Evolutionary conservation across 2,329 filamentous ascomycete species (phyloP).

Genomic region (Hymenoscyphus scutula): DNA sequence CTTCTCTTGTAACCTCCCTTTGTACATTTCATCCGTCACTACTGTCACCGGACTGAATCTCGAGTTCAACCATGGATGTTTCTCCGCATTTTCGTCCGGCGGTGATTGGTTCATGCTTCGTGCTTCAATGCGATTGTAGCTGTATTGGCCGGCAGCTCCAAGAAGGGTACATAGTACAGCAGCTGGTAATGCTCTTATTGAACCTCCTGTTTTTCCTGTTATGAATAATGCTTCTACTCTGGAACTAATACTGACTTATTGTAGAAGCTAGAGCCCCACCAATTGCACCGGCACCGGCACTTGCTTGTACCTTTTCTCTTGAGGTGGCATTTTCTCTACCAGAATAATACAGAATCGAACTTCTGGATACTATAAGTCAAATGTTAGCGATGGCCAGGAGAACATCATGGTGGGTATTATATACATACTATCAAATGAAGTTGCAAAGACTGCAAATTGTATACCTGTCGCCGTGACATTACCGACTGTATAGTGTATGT

Average conservation of each 20-base stretch:
- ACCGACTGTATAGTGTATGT: slow-evolving; percentile 61
- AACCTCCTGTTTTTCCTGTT: slow-evolving; percentile 47
- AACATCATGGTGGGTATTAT: slow-evolving; percentile 9
- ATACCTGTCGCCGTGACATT: slow-evolving; percentile 71
- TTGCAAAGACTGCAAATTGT: slow-evolving; percentile 79
- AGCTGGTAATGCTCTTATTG: slow-evolving; percentile 54
- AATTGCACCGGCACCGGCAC: slow-evolving; percentile 67
- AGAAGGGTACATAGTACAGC: slow-evolving; percentile 57
- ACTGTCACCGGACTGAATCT: slow-evolving; percentile 71
- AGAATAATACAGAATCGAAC: slow-evolving; percentile 47
- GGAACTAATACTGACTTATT: not conserved
- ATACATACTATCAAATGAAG: slow-evolving; percentile 69
- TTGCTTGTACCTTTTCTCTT: slow-evolving; percentile 63
- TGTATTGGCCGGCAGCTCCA: slow-evolving; percentile 54
- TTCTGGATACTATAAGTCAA: slow-evolving; percentile 46
- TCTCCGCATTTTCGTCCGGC: slow-evolving; percentile 26
- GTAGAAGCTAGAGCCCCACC: slow-evolving; percentile 47
- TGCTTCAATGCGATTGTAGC: slow-evolving; percentile 51
- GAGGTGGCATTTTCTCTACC: slow-evolving; percentile 45
- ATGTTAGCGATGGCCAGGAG: slow-evolving; percentile 9
- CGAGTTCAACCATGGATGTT: slow-evolving; percentile 47
- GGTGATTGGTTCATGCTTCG: slow-evolving; percentile 24
- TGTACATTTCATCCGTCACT: slow-evolving; percentile 71
- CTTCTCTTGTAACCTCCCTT: slow-evolving; percentile 67
- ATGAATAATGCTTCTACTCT: not conserved